A percentile compares a stretch with the other conserved stretches of the same genome.
These are phyloP conservation scores for Aureobasidium sp. DNA, from an alignment of 2,329 filamentous ascomycete species.

Conservation along the genomic window DNA sequence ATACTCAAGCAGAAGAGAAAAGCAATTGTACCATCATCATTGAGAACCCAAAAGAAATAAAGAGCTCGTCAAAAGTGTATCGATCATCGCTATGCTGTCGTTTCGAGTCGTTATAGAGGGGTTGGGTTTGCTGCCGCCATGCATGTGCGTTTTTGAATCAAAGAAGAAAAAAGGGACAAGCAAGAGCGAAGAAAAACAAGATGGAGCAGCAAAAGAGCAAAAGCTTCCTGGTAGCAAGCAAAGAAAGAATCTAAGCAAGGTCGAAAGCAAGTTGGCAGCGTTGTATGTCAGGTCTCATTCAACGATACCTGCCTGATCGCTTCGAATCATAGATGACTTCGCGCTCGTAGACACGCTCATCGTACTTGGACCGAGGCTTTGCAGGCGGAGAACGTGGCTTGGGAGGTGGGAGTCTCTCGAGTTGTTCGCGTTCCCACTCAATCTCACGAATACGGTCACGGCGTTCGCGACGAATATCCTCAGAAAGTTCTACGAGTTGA, in stretches of 20 bases:
- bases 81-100: constrained; percentile 4
- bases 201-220: background rate
- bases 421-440: constrained; percentile 52
- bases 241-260: background rate
- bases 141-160: background rate
- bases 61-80: background rate
- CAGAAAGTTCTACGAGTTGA: constrained; percentile 72
- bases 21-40: background rate
- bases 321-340: constrained; percentile 57
- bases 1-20: background rate
- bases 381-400: constrained; percentile 34
- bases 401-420: constrained; percentile 37
- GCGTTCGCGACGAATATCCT: constrained; percentile 66
- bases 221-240: background rate
- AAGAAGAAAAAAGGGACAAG: background rate
- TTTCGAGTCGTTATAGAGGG: background rate
- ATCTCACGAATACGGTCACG: constrained; percentile 54
- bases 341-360: constrained; percentile 60
- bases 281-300: background rate
- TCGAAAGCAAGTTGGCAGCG: background rate
- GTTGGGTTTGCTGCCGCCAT: background rate
- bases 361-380: constrained; percentile 46
- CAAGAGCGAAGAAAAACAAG: background rate
- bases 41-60: background rate
- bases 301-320: constrained; percentile 13